Base-by-base conservation (phyloP, 2,329 filamentous ascomycete genomes). In the Pestalotiopsis sp. region DNA sequence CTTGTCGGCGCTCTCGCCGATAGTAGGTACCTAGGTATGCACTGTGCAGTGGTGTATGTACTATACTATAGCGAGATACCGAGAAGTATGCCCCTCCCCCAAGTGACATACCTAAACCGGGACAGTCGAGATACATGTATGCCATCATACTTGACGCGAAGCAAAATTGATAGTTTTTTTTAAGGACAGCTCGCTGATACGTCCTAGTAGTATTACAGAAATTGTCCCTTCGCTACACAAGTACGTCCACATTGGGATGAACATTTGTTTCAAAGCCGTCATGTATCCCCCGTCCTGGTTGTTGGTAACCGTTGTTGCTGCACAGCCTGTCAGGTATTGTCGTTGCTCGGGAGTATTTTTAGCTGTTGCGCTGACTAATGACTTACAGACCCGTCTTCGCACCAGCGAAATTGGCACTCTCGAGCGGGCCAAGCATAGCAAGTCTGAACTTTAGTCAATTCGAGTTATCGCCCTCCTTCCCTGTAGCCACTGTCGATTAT, bases 401-500 rank as follows among this genome's bases (percentile, higher is more conserved):
- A n/a, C 14, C 17, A 4, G 45, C 17, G 45, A 49, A 5, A 49
- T n/a, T 49, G 17, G 45, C 45, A 5, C 45, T 49, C 45, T 49
- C 45, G 2, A 17, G 45, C 13, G 45, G 17, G 45, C 45, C 45
- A 13, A 49, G 45, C 14, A 49, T 49, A 17, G 45, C 45, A 49
- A 49, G 45, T 49, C 14, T 49, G 45, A 49, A 49, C 45, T 49
- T 20, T 17, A 49, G 45, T 49, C 14, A 4, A 49, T 49, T 49
- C 14, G 45, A 17, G 4, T n/a, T 49, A 5, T 49, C 45, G 45
- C n/a, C 45, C 4, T 49, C 45, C 14, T 1, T 49, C 7, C 66
- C 66, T 17, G 45, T 67, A n/a, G 72, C 72, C 2, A 78, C 77
- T 0, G 60, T 79, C 0, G 77, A 79, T 62, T 79, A 81, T 67